Percentiles rank a stretch among this genome's conserved stretches.
phyloP scores from a whole-genome alignment of 2,329 filamentous ascomycete species.

The Colletotrichum siamense region DNA sequence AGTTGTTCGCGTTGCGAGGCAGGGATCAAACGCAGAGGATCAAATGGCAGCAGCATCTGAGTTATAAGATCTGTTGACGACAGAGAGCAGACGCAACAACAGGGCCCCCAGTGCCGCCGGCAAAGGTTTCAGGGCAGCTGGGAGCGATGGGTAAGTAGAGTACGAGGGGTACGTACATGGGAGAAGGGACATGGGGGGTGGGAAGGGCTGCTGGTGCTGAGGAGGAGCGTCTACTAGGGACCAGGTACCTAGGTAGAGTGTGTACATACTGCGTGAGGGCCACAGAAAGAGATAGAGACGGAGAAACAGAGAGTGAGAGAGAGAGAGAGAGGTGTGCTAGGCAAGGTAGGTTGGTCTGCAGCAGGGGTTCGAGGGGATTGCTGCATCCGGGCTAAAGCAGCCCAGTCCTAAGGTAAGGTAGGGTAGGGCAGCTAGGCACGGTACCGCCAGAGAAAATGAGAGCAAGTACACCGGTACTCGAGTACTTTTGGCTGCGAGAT shows the following conservation, averaged over 20 bases:
- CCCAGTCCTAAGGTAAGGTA: constrained; percentile 1
- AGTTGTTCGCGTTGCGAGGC: constrained; percentile 14
- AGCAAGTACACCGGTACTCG: background rate
- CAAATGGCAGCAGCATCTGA: constrained; percentile 17
- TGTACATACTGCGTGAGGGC: no score
- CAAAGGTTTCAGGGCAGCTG: constrained; percentile 23
- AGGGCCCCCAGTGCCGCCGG: constrained; percentile 19
- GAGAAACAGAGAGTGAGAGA: background rate
- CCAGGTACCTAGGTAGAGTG: background rate
- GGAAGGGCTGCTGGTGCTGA: background rate
- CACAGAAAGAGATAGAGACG: background rate
- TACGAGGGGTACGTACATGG: background rate
- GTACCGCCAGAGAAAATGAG: background rate
- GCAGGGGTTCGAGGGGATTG: constrained; percentile 13
- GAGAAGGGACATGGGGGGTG: background rate
- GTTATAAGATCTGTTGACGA: constrained; percentile 22
- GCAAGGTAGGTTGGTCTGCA: background rate
- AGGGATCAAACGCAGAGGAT: constrained; percentile 11
- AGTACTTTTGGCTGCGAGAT: background rate
- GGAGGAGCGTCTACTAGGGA: background rate
- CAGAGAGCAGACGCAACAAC: constrained; percentile 16
- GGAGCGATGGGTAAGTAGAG: constrained; percentile 1
- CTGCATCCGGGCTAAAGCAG: constrained; percentile 18
- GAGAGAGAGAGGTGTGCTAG: background rate
- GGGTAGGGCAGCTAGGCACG: background rate